phyloP scores from a whole-genome alignment of 1,284 basidiomycete genomes.

The Kwoniella shivajii region DNA sequence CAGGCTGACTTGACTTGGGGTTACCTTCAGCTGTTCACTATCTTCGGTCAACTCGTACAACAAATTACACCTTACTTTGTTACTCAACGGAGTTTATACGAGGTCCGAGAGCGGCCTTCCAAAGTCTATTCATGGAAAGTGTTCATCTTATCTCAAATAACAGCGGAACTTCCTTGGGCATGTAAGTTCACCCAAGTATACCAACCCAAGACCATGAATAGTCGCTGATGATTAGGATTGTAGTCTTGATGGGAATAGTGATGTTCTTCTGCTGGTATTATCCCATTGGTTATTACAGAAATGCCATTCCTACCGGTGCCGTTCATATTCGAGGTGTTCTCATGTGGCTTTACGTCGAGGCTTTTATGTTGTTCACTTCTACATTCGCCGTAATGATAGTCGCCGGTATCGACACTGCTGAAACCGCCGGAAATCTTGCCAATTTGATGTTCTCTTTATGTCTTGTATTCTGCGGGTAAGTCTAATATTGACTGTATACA shows the following conservation, averaged over 20 bases:
- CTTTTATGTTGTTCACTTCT: slow-evolving; percentile 52
- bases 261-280: slow-evolving; percentile 57
- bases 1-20: slow-evolving; percentile 43
- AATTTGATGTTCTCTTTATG: slow-evolving; percentile 54
- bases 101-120: slow-evolving; percentile 60
- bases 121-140: slow-evolving; percentile 50
- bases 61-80: slow-evolving; percentile 57
- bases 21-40: slow-evolving; percentile 38
- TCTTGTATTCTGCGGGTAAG: slow-evolving; percentile 54
- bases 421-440: slow-evolving; percentile 54
- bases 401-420: slow-evolving; percentile 47
- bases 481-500: not conserved
- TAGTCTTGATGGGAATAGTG: slow-evolving; percentile 55
- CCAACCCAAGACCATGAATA: too few relatives aligned
- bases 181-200: too few relatives aligned
- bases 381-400: slow-evolving; percentile 52
- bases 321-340: slow-evolving; percentile 44
- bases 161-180: slow-evolving; percentile 54
- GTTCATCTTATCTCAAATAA: slow-evolving; percentile 42
- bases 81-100: slow-evolving; percentile 63
- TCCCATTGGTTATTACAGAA: slow-evolving; percentile 51
- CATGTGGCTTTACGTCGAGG: slow-evolving; percentile 46
- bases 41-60: slow-evolving; percentile 53
- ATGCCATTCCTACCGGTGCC: slow-evolving; percentile 44
- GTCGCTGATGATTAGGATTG: not conserved